Evolutionary conservation across 139 green algal genomes (phyloP).

Genomic region (Chlorokybus atmophyticus): DNA sequence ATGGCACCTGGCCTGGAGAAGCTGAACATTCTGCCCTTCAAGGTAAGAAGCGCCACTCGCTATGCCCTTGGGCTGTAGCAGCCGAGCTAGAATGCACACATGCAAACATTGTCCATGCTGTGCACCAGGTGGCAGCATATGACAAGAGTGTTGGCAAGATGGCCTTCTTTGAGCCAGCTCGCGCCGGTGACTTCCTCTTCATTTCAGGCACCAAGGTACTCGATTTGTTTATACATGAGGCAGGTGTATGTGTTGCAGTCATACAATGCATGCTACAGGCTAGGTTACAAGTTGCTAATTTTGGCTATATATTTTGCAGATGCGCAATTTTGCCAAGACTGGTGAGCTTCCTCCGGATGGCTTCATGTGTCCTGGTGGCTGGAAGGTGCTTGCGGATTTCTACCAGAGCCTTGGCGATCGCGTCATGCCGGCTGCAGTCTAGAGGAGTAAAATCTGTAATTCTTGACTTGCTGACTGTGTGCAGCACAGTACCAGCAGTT

Average conservation of each 20-base stretch:
- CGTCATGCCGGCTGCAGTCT: too few relatives aligned
- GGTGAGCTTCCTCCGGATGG: slow-evolving; percentile 17
- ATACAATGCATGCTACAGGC: too few relatives aligned
- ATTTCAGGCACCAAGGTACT: slow-evolving; percentile 26
- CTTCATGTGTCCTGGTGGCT: slow-evolving; percentile 25
- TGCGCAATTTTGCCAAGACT: slow-evolving; percentile 19
- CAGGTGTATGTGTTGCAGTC: too few relatives aligned
- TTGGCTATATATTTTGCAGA: slow-evolving; percentile 17
- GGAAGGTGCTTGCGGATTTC: slow-evolving; percentile 25
- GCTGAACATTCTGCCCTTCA: slow-evolving; percentile 24
- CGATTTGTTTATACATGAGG: too few relatives aligned
- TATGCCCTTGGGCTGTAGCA: background rate
- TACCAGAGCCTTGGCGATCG: too few relatives aligned
- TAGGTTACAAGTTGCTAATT: too few relatives aligned
- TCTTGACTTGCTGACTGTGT: too few relatives aligned
- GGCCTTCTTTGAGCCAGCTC: slow-evolving; percentile 19
- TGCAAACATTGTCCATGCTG: background rate
- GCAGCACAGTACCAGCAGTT: too few relatives aligned
- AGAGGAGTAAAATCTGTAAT: too few relatives aligned
- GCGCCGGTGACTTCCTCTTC: slow-evolving; percentile 22
- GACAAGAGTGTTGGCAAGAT: slow-evolving; percentile 22
- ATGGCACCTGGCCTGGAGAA: slow-evolving; percentile 19
- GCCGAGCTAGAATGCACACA: too few relatives aligned
- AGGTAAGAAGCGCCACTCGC: slow-evolving; percentile 7
- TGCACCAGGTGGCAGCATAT: slow-evolving; percentile 17